These are phyloP conservation scores for Alternaria ethzedia DNA, from an alignment of 2,329 filamentous ascomycete species.

Conservation along the genomic window DNA sequence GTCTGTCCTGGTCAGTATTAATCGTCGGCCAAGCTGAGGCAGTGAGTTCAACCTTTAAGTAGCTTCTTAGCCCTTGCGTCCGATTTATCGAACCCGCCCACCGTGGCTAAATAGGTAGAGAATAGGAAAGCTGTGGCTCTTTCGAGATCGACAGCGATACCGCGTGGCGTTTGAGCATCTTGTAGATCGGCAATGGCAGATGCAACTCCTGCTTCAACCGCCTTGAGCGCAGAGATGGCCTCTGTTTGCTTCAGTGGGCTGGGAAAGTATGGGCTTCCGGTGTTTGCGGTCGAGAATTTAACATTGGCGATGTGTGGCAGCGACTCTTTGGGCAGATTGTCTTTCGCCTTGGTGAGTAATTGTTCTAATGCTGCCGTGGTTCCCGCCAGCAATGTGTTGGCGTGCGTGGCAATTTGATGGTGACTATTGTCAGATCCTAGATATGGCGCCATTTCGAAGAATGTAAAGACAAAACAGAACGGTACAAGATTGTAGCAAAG, in stretches of 20 bases:
- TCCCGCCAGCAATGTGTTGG: conserved; percentile 42
- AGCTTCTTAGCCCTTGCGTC: conserved; percentile 55
- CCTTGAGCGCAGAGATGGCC: conserved; percentile 63
- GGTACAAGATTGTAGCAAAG: conserved; percentile 3
- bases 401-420: conserved; percentile 15
- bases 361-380: conserved; percentile 42
- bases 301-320: conserved; percentile 36
- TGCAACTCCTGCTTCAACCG: conserved; percentile 65
- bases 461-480: background rate
- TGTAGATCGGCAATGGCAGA: conserved; percentile 65
- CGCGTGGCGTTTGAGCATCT: conserved; percentile 52
- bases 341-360: conserved; percentile 40
- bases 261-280: conserved; percentile 49
- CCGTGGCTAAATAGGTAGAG: conserved; percentile 63
- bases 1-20: conserved; percentile 56
- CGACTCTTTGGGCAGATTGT: conserved; percentile 44
- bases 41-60: conserved; percentile 46
- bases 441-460: conserved; percentile 35
- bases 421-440: conserved; percentile 24
- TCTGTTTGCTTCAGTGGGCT: conserved; percentile 61
- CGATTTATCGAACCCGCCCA: conserved; percentile 57
- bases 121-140: conserved; percentile 63
- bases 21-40: background rate
- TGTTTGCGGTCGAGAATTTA: conserved; percentile 46
- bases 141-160: conserved; percentile 61